Conservation (phyloP, 192 early-diverging fungal species). For the Backusella psychrophila region DNA sequence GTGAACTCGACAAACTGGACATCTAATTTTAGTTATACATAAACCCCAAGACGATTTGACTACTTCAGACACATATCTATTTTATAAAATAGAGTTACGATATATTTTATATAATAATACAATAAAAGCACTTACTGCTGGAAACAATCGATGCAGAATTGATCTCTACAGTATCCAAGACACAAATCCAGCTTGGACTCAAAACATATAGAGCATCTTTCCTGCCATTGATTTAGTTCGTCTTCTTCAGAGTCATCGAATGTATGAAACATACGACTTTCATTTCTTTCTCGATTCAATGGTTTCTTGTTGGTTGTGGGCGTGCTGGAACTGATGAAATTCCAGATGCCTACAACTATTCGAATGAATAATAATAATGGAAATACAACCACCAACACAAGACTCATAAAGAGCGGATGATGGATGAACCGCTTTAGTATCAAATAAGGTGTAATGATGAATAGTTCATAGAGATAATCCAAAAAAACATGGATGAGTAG, state of each 20-base stretch:
- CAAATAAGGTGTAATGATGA: not conserved
- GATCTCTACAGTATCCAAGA: constrained; percentile 54
- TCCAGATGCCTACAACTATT: not conserved
- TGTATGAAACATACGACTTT: not conserved
- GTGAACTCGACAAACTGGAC: constrained; percentile 49
- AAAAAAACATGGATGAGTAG: not conserved
- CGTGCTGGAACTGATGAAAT: not conserved
- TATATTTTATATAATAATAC: too few species aligned
- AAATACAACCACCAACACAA: not conserved
- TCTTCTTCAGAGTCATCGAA: not conserved
- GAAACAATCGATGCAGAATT: constrained; percentile 54
- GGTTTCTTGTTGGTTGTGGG: not conserved
- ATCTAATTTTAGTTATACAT: constrained; percentile 49
- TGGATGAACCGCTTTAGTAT: not conserved
- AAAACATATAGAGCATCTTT: constrained; percentile 60
- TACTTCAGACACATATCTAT: constrained; percentile 52
- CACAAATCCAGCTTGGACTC: constrained; percentile 55
- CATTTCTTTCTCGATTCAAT: not conserved
- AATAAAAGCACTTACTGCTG: not conserved
- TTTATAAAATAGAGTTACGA: too few species aligned
- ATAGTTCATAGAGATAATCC: not conserved
- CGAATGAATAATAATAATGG: constrained; percentile 2
- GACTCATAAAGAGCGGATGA: not conserved
- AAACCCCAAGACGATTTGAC: constrained; percentile 58
- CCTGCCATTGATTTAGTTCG: constrained; percentile 54